Conservation (phyloP, 192 early-diverging fungal genomes). For the Lobulomyces angularis region DNA sequence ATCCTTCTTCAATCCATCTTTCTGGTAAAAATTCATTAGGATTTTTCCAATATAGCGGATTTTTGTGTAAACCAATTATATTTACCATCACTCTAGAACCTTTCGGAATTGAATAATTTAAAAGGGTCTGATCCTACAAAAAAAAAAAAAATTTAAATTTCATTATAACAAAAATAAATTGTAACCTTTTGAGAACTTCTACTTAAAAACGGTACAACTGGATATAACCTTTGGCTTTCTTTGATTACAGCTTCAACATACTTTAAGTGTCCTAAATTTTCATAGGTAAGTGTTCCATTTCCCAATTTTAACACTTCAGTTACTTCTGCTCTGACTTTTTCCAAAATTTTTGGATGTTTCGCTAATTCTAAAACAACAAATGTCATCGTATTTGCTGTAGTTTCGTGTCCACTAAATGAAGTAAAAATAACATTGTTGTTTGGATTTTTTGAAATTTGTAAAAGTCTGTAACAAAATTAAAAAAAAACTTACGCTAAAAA, state of each 20-base stretch:
- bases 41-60: too few relatives aligned
- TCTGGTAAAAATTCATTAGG: too few relatives aligned
- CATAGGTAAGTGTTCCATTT: slow-evolving; percentile 1
- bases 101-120: slow-evolving; percentile 6
- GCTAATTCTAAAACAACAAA: slow-evolving; percentile 10
- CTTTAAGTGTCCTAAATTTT: slow-evolving; percentile 10
- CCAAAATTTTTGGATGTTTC: slow-evolving; percentile 9
- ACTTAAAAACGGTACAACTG: too few relatives aligned
- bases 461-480: too few relatives aligned
- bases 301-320: slow-evolving; percentile 3
- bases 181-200: too few relatives aligned
- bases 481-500: too few relatives aligned
- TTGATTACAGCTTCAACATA: slow-evolving; percentile 21
- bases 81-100: slow-evolving; percentile 14
- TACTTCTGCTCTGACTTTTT: slow-evolving; percentile 9
- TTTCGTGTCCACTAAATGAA: too few relatives aligned
- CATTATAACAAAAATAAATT: too few relatives aligned
- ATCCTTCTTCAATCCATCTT: slow-evolving; percentile 9
- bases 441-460: too few relatives aligned
- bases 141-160: too few relatives aligned
- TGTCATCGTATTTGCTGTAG: slow-evolving; percentile 25
- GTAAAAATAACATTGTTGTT: slow-evolving; percentile 13
- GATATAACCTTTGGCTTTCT: slow-evolving; percentile 22
- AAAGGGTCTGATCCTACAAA: too few relatives aligned
- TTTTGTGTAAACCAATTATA: slow-evolving; percentile 15